Evolutionary conservation across 148 eudicot genomes (phyloP), one percentile per base, ranked within the genome.

Genomic region (Dysphania ambrosioides): DNA sequence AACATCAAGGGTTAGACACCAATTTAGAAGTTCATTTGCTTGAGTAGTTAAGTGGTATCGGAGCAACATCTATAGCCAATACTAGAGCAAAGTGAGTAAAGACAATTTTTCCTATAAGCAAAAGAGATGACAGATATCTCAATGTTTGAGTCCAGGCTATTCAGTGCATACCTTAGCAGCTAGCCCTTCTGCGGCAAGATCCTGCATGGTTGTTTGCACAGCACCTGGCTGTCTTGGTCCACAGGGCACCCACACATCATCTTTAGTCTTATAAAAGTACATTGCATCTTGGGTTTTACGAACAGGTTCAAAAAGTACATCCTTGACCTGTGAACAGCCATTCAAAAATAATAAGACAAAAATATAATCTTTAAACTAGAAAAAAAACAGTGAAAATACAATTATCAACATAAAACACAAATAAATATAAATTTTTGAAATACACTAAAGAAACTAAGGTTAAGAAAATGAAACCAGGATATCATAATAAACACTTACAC

Each of bases 201-300:
- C 98, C 87, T 90, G 96, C 98, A 95, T 95, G 29, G 90, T 88
- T 30, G 77, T 95, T 82, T 90, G 97, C 53, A 87, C 74, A 30
- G 98, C 98, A 62, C 88, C 97, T n/a, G 87, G 88, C 68, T 89
- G 91, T 79, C 87, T 96, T 10, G 99, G 89, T 66, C 97, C 91
- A 83, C 99, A 96, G 29, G 97, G 99, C 70, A 92, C 80, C 97
- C 83, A 90, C 72, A 74, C 71, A 32, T 82, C 97, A 62, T 81
- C 87, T 40, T 85, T 40, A 10, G 83, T 85, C 80, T 86, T 77
- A 19, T 78, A 76, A 75, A 95, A 95, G 82, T 73, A 92, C 97
- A 90, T 90, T 31, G 98, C 97, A 82, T 95, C 98, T 85, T 95
- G 98, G 8, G 97, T 95, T 84, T 94, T 95, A 63, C 98, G 92